Percentiles rank a stretch among this genome's conserved stretches.
These are phyloP conservation scores for Psilocybe azurescens DNA, from an alignment of 768 basidiomycete genomes.

Conservation along the genomic window DNA sequence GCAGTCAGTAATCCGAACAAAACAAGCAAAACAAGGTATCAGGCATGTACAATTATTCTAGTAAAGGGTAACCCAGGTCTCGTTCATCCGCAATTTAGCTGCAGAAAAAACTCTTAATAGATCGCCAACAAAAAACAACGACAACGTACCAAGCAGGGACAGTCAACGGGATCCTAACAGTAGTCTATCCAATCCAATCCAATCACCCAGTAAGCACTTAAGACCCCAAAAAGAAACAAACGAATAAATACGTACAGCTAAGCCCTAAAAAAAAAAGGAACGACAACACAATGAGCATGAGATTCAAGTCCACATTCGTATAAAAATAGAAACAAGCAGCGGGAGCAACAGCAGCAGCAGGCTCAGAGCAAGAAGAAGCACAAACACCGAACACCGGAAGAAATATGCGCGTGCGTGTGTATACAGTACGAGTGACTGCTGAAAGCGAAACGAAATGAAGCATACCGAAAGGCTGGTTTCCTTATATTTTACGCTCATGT, in stretches of 20 bases:
- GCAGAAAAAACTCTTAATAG: background rate
- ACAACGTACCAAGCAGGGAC: conserved; percentile 74
- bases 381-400: conserved; percentile 6
- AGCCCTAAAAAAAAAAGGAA: conserved; percentile 35
- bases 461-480: conserved; percentile 91
- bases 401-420: background rate
- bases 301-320: background rate
- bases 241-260: conserved; percentile 39
- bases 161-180: conserved; percentile 83
- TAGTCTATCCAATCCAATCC: conserved; percentile 45
- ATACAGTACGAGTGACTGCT: too few species aligned
- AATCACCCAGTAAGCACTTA: conserved; percentile 5
- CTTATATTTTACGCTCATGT: conserved; percentile 96
- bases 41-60: background rate
- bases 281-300: conserved; percentile 2
- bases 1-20: background rate
- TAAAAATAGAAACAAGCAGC: background rate
- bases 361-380: background rate
- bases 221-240: conserved; percentile 11
- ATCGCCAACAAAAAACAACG: background rate
- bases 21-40: background rate
- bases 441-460: conserved; percentile 5
- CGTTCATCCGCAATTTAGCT: background rate
- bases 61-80: background rate
- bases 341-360: background rate